phyloP scores from a whole-genome alignment of 2,329 filamentous ascomycete genomes.

The Microascus cirrosus region DNA sequence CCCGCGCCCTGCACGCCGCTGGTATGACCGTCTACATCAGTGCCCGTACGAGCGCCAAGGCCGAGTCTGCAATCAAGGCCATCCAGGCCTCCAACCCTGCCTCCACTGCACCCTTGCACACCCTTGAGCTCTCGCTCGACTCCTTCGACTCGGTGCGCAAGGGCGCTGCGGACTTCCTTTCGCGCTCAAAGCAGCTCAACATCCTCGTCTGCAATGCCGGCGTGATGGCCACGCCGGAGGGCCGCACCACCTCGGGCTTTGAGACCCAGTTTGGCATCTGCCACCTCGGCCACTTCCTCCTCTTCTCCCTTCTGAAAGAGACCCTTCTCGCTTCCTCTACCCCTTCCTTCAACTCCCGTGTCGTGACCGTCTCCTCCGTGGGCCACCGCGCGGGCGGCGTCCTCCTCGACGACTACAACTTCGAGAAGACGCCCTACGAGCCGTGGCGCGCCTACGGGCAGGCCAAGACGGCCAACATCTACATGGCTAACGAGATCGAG shows the following conservation, averaged over 20 bases:
- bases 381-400: constrained; percentile 25
- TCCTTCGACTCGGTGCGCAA: constrained; percentile 14
- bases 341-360: constrained; percentile 27
- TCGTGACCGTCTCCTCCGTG: constrained; percentile 31
- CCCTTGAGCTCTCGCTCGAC: constrained; percentile 14
- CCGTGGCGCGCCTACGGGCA: constrained; percentile 30
- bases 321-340: constrained; percentile 26
- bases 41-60: constrained; percentile 22
- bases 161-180: constrained; percentile 11
- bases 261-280: constrained; percentile 38
- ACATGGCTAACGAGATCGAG: constrained; percentile 38
- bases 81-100: constrained; percentile 7
- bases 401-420: constrained; percentile 22
- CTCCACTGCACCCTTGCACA: not conserved
- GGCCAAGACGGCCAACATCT: constrained; percentile 39
- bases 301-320: constrained; percentile 35
- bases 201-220: constrained; percentile 12
- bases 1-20: constrained; percentile 26
- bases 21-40: constrained; percentile 32
- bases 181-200: constrained; percentile 10
- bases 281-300: constrained; percentile 41
- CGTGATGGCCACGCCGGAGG: constrained; percentile 8
- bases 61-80: constrained; percentile 6
- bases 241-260: constrained; percentile 11
- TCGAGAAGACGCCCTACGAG: constrained; percentile 17